Evolutionary conservation across 2,329 filamentous ascomycete genomes (phyloP), one percentile per base, ranked within the genome.

Genomic region (Phialocephala sp.): DNA sequence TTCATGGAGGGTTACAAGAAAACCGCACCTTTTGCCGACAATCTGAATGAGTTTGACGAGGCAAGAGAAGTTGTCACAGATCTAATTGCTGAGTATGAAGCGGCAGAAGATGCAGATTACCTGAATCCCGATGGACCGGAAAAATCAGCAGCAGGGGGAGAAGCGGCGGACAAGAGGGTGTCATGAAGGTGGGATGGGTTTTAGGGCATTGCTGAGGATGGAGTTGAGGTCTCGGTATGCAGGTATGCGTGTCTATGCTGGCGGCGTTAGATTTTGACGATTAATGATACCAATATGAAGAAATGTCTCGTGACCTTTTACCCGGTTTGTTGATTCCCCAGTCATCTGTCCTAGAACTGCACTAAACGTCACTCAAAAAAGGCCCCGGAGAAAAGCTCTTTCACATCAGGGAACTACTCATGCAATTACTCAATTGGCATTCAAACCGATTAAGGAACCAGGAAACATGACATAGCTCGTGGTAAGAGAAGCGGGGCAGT

Each of bases 1-100:
- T 99, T 98, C 79, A 86, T 99, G 75, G 95, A 99, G 73, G 89
- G 89, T 56, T 99, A 99, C 81, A 98, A 97, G 81, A 95, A 95
- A 78, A 96, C 97, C 66, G 90, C 93, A 0, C 93, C 94, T 0
- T 99, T 99, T 79, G 85, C 92, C 0, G 94, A 98, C 71, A 95
- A 94, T 52, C 82, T 99, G 50, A 87, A 91, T 72, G 94, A 99
- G 79, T 99, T 99, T 74, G 96, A 99, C 77, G 94, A 97, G 79
- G 92, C 95, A 39, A 88, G 92, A 71, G 91, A 95, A 75, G 94
- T 98, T 5, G 94, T 98, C 22, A 88, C 90, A 74, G 94, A 97
- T 77, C 81, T 98, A 69, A 94, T 98, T 76, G 87, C 88, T 60
- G 95, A 99, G 82, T 99, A 99, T 77, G 94, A 98, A 80, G 94